Evolutionary conservation across 805 yeast species (phyloP).

Genomic region (Candida oleophila): DNA sequence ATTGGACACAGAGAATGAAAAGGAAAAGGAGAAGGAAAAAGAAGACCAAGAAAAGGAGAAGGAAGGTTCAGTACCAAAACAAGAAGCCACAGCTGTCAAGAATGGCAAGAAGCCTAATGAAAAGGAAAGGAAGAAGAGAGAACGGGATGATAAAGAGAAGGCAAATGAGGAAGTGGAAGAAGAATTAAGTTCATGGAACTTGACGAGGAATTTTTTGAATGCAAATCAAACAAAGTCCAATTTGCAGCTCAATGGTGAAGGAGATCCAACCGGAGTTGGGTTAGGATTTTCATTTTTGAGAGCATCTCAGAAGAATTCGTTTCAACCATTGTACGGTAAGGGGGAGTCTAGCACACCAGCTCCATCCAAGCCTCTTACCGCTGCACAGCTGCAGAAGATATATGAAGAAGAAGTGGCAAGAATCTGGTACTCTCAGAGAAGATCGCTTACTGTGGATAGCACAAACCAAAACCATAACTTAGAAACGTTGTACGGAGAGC

Average conservation of each 20-base stretch:
- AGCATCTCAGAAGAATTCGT: slow-evolving; percentile 95
- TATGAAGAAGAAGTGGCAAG: slow-evolving; percentile 87
- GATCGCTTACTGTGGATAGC: slow-evolving; percentile 44
- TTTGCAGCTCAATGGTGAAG: slow-evolving; percentile 91
- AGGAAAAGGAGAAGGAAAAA: slow-evolving; percentile 18
- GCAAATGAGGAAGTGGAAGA: slow-evolving; percentile 67
- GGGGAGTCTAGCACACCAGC: slow-evolving; percentile 24
- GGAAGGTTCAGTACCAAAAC: slow-evolving; percentile 1
- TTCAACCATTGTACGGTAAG: slow-evolving; percentile 39
- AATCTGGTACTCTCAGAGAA: slow-evolving; percentile 86
- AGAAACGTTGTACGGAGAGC: slow-evolving; percentile 35
- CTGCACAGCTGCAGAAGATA: slow-evolving; percentile 72
- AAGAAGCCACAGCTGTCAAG: background rate
- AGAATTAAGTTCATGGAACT: slow-evolving; percentile 91
- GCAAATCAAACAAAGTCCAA: slow-evolving; percentile 97
- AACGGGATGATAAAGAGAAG: slow-evolving; percentile 25
- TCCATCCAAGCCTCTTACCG: slow-evolving; percentile 40
- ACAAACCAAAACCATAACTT: slow-evolving; percentile 38
- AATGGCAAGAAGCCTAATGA: slow-evolving; percentile 5
- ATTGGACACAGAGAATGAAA: slow-evolving; percentile 41
- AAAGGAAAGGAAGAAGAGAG: slow-evolving; percentile 24
- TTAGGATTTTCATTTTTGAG: slow-evolving; percentile 84
- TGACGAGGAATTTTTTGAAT: slow-evolving; percentile 84
- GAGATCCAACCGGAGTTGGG: slow-evolving; percentile 91
- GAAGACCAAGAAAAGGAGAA: slow-evolving; percentile 14